Evolutionary conservation across 306 rosid genomes (phyloP), one percentile per base, ranked within the genome.

Genomic region (Ammopiptanthus mongolicus): DNA sequence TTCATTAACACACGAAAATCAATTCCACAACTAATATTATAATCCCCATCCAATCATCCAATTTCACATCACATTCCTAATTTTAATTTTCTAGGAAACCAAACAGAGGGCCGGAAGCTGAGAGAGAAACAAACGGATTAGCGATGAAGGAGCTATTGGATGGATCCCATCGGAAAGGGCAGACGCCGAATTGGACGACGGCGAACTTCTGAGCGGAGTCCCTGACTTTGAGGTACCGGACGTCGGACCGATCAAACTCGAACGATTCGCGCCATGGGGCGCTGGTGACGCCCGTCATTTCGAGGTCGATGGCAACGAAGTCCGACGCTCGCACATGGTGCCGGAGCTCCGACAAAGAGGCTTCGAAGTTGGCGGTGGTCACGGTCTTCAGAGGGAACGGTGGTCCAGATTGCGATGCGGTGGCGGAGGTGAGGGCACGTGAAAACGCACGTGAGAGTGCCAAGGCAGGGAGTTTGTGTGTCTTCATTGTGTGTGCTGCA

Each of bases 261-360:
- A 90, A 42, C 5, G 90, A 87, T 19, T 95, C 97, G 4, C 97
- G 93, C 99, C 99, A 92, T 0, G 99, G 99, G 19, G 99, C 91
- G 44, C 92, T 95, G 57, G 99, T 89, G 39, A 95, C 39, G 11
- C 99, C 99, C 15, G 88, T 92, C 97, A 95, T 95, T 71, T 95
- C 99, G 4, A 95, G 96, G 86, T 95, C 99, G 34, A 95, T 84
- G 76, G 99, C 91, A 5, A 95, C 97, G 78, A 91, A 95, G 61
- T 95, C 92, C 13, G 96, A 88, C 53, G 91, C 78, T 17, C 91
- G 86, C 33, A 95, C 90, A 55, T 82, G 90, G 83, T 42, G 80
- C 13, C 91, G 89, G 53, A 95, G 96, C 66, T 90, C 97, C 17
- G 83, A 76, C 3, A 95, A 82, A 5, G 86, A 85, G 9, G 96